A percentile compares a stretch with the other conserved stretches of the same genome.
Evolutionary conservation across 2,329 filamentous ascomycete genomes (phyloP).

Genomic region (Phyllosticta ampelicida): DNA sequence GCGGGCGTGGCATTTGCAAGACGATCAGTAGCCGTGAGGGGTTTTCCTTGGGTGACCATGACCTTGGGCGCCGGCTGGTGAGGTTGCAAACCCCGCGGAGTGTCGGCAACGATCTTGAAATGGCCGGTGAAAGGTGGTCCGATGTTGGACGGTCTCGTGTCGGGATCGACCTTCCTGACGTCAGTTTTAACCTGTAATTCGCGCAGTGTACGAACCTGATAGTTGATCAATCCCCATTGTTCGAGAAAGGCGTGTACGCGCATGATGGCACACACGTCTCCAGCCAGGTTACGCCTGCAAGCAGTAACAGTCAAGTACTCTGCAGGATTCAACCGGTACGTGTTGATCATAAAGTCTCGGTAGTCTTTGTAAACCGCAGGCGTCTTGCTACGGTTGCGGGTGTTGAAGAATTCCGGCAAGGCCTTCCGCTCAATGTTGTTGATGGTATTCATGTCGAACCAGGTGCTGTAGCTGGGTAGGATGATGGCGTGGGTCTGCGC

Average conservation of each 20-base stretch:
- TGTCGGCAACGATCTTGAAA: slow-evolving; percentile 93
- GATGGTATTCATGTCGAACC: slow-evolving; percentile 96
- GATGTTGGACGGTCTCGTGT: slow-evolving; percentile 88
- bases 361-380: slow-evolving; percentile 97
- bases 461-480: slow-evolving; percentile 91
- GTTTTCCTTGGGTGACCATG: slow-evolving; percentile 47
- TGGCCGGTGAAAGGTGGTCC: slow-evolving; percentile 95
- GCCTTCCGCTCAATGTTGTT: slow-evolving; percentile 89
- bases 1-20: slow-evolving; percentile 54
- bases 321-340: slow-evolving; percentile 86
- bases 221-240: slow-evolving; percentile 98
- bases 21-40: slow-evolving; percentile 58
- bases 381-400: slow-evolving; percentile 94
- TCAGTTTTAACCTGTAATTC: slow-evolving; percentile 9
- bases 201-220: slow-evolving; percentile 56
- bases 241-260: slow-evolving; percentile 95
- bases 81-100: slow-evolving; percentile 83
- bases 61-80: slow-evolving; percentile 85
- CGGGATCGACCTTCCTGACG: slow-evolving; percentile 70
- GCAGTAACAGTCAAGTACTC: slow-evolving; percentile 97
- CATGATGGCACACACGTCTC: slow-evolving; percentile 98
- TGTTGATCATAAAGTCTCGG: slow-evolving; percentile 99
- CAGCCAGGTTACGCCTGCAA: slow-evolving; percentile 85
- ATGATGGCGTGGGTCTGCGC: slow-evolving; percentile 93
- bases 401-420: slow-evolving; percentile 97